Conservation (phyloP, 768 basidiomycete genomes). For the Boletus reticulatus region DNA sequence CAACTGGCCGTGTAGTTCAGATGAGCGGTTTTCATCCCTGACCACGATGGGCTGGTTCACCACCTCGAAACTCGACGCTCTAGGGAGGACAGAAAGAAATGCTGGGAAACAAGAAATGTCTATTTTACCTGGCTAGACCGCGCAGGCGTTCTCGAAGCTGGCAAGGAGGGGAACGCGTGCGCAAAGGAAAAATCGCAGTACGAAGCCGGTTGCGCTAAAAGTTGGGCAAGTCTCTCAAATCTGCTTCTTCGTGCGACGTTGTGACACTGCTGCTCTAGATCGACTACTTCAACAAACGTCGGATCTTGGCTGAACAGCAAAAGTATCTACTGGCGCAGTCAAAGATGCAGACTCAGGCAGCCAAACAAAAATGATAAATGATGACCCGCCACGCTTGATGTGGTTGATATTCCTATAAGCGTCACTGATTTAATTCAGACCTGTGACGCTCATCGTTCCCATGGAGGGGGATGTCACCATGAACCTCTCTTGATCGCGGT, state of each 20-base stretch:
- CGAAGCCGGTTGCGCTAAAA: constrained; percentile 75
- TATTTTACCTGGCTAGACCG: constrained; percentile 86
- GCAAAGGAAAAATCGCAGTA: constrained; percentile 55
- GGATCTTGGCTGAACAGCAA: constrained; percentile 78
- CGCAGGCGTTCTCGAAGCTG: constrained; percentile 67
- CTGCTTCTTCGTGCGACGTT: too few species aligned
- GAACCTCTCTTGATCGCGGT: too few species aligned
- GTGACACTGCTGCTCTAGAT: constrained; percentile 48
- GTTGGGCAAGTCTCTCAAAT: constrained; percentile 65
- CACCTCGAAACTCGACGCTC: constrained; percentile 39
- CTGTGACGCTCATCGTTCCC: too few species aligned
- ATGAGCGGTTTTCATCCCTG: too few species aligned
- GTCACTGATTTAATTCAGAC: too few species aligned
- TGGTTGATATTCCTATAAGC: too few species aligned
- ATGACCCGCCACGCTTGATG: too few species aligned
- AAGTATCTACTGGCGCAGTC: constrained; percentile 52
- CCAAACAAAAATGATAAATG: constrained; percentile 20
- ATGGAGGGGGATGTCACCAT: too few species aligned
- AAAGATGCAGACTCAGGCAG: constrained; percentile 19
- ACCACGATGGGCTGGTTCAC: constrained; percentile 36
- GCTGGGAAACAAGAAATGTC: constrained; percentile 84
- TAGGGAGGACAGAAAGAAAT: constrained; percentile 69
- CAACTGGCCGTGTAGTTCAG: too few species aligned
- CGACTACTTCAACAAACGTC: constrained; percentile 91
- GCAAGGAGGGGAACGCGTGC: constrained; percentile 67